phyloP scores from a whole-genome alignment of 805 yeast species.

The Nakazawaea peltata region DNA sequence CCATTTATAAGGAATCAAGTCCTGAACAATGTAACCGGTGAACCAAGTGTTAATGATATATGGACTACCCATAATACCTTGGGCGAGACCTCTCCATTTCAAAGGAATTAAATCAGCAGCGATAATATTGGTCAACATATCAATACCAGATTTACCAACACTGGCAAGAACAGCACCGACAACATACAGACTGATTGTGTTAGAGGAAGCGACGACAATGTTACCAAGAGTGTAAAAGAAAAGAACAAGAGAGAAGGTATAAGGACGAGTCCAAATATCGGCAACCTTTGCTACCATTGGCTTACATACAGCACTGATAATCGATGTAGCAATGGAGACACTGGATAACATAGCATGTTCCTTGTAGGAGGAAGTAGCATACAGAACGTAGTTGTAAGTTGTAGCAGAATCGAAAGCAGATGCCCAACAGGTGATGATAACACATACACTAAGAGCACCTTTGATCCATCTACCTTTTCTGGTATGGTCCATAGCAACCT shows the following conservation, averaged over 20 bases:
- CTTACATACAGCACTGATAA: conserved; percentile 63
- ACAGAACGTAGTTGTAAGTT: conserved; percentile 39
- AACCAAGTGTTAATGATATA: conserved; percentile 79
- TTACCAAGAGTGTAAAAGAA: conserved; percentile 57
- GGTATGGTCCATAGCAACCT: no score
- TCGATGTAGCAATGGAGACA: conserved; percentile 47
- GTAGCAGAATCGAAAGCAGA: conserved; percentile 51
- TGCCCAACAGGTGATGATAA: no score
- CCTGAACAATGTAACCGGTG: conserved; percentile 40
- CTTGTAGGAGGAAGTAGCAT: conserved; percentile 48
- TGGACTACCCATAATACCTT: conserved; percentile 63
- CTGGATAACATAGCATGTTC: conserved; percentile 51
- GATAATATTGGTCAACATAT: conserved; percentile 47
- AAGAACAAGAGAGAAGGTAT: conserved; percentile 38
- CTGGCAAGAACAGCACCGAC: conserved; percentile 55
- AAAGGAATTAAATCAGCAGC: conserved; percentile 61
- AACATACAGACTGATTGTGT: conserved; percentile 47
- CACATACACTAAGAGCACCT: no score
- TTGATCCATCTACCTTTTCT: no score
- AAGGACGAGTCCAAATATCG: conserved; percentile 57
- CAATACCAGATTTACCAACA: conserved; percentile 57
- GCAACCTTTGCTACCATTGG: conserved; percentile 57
- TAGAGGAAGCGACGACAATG: conserved; percentile 53
- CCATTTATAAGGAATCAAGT: conserved; percentile 27
- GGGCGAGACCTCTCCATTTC: conserved; percentile 65